Evolutionary conservation across 2,329 filamentous ascomycete species (phyloP).

Genomic region (Fusarium armeniacum): DNA sequence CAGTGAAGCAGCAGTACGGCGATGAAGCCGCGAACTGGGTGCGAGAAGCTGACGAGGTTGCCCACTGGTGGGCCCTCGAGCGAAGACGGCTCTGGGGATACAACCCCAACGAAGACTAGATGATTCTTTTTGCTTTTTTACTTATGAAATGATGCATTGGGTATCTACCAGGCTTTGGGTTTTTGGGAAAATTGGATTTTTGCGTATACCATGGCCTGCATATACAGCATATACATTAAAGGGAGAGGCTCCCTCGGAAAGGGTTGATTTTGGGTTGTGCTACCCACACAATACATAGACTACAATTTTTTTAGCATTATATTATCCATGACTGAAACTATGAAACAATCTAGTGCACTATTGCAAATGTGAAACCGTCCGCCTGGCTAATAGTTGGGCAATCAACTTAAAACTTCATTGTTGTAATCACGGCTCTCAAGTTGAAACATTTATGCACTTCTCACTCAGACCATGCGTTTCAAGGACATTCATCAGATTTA

Average conservation of each 20-base stretch:
- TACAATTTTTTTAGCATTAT: conserved; percentile 6
- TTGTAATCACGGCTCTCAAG: neutral
- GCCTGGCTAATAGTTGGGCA: neutral
- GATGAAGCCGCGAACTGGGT: conserved; percentile 50
- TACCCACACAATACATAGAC: conserved; percentile 26
- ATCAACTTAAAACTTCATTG: neutral
- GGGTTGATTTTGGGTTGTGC: conserved; percentile 1
- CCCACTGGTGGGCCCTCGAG: conserved; percentile 43
- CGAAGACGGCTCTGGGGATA: conserved; percentile 44
- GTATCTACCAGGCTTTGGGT: conserved; percentile 24
- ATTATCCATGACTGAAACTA: neutral
- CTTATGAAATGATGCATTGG: conserved; percentile 41
- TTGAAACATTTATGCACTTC: neutral
- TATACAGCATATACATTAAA: conserved; percentile 37
- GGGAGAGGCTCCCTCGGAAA: conserved; percentile 39
- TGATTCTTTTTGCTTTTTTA: conserved; percentile 16
- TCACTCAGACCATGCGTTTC: neutral
- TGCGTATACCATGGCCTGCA: conserved; percentile 30
- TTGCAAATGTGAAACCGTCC: neutral
- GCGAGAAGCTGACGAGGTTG: conserved; percentile 39
- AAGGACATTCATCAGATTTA: neutral
- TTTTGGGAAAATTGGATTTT: conserved; percentile 32
- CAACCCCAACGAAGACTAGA: conserved; percentile 32
- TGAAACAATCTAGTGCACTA: neutral
- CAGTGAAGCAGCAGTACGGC: conserved; percentile 44